A percentile compares a stretch with the other conserved stretches of the same genome.
phyloP scores from a whole-genome alignment of 2,329 filamentous ascomycete species.

The Plenodomus tracheiphilus region DNA sequence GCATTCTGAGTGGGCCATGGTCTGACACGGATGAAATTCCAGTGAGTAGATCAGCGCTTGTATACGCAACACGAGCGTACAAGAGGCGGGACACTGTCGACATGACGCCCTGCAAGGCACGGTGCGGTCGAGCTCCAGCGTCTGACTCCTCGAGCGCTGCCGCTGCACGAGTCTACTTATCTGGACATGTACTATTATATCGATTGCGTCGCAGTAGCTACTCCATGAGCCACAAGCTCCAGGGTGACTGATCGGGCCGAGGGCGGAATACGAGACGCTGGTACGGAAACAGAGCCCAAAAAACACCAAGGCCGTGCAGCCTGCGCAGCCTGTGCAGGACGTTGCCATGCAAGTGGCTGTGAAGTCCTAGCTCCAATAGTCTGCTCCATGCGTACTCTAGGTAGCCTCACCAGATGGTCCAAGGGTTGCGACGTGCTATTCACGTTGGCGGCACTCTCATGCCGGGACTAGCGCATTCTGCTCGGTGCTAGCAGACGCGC shows the following conservation, averaged over 20 bases:
- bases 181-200: too few relatives aligned
- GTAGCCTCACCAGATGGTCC: not conserved
- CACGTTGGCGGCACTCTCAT: not conserved
- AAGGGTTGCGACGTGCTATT: too few relatives aligned
- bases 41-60: conserved; percentile 24
- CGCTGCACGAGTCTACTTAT: too few relatives aligned
- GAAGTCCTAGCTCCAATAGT: not conserved
- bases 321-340: conserved; percentile 10
- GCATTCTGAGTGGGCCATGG: conserved; percentile 26
- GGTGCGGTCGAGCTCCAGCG: too few relatives aligned
- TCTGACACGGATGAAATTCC: conserved; percentile 12
- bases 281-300: not conserved
- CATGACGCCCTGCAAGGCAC: not conserved
- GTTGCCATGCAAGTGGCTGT: conserved; percentile 1
- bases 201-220: not conserved
- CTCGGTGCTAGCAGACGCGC: not conserved
- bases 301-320: conserved; percentile 4
- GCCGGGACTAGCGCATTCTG: not conserved
- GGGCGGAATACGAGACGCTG: conserved; percentile 16
- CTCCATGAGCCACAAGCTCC: not conserved
- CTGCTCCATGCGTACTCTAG: not conserved
- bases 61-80: conserved; percentile 16
- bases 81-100: conserved; percentile 11
- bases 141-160: too few relatives aligned
- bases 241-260: conserved; percentile 16